These are phyloP conservation scores for Sarocladium kiliense DNA, from an alignment of 2,329 filamentous ascomycete species.

Conservation along the genomic window DNA sequence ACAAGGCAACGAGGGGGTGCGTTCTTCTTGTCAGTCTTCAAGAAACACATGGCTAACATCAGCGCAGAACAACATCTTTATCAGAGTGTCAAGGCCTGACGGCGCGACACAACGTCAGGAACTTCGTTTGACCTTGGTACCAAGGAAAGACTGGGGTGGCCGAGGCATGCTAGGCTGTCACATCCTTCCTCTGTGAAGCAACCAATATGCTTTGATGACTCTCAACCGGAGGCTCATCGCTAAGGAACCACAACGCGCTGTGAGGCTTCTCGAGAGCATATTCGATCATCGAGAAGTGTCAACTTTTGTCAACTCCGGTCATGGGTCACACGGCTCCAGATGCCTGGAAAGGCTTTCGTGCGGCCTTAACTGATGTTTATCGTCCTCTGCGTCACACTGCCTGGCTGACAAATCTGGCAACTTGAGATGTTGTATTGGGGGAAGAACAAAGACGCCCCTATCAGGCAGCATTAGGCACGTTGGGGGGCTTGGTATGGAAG, in stretches of 20 bases:
- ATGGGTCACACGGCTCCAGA: too few relatives aligned
- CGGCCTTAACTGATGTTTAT: too few relatives aligned
- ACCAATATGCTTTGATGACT: too few relatives aligned
- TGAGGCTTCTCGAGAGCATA: neutral
- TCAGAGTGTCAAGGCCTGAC: constrained; percentile 54
- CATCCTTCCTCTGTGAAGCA: constrained; percentile 64
- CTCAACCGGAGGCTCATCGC: too few relatives aligned
- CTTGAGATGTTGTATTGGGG: too few relatives aligned
- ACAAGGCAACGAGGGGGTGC: constrained; percentile 81
- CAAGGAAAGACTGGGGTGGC: constrained; percentile 81
- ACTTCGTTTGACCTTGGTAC: constrained; percentile 67
- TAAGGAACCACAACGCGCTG: too few relatives aligned
- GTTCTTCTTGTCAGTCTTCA: constrained; percentile 28
- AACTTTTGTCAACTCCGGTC: too few relatives aligned
- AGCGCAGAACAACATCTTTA: constrained; percentile 60
- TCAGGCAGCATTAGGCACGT: neutral
- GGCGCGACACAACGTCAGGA: constrained; percentile 43
- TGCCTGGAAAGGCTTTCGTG: too few relatives aligned
- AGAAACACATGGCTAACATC: constrained; percentile 17
- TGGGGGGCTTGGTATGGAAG: neutral
- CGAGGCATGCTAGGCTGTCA: constrained; percentile 87
- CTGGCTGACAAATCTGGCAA: too few relatives aligned
- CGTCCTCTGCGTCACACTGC: too few relatives aligned
- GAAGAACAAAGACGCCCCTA: neutral
- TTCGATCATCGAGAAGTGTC: too few relatives aligned